Base-by-base conservation (phyloP, 1,284 basidiomycete genomes). In the Coniferiporia sulphurascens region DNA sequence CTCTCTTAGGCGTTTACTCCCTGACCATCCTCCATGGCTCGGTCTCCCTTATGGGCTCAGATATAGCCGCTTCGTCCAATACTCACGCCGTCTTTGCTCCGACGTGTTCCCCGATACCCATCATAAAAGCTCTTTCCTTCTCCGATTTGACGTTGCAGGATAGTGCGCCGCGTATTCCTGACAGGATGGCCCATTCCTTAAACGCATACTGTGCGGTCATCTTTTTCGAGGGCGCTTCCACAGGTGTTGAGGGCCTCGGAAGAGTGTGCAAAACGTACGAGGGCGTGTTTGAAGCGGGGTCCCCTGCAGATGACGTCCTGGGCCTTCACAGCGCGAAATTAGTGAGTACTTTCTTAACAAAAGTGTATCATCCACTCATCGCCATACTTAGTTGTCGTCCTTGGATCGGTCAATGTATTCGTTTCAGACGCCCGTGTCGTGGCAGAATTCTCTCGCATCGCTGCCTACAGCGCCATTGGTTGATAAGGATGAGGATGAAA, bases 161-260 rank as follows among this genome's bases (percentile, higher is more conserved):
- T 21, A 46, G 66, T 4, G 65, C 67, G 1, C 13, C 41, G 19
- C 48, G 59, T 49, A 48, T 71, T 12, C 53, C 51, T 27, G 34
- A 48, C 17, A 27, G 35, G 56, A 62, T 64, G 58, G 59, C 15
- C 58, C 65, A 41, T 59, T 61, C 48, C 49, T 43, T 50, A 19
- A 65, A 59, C 64, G 63, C 54, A 21, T 67, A 62, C 19, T 67
- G 66, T 32, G 71, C 80, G 0, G 69, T 85, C 1, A 62, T 91
- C n/a, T 59, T 84, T 4, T 59, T 92, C 0, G 79, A 83, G 50
- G 78, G 80, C 21, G 68, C 82, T 1, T 68, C 66, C 19, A 84
- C 83, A 0, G 83, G 82, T 3, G 73, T 91, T 9, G 84, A 89
- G 63, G 82, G 83, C 7, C 71, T 90, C 0, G 86, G 85, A 0